phyloP scores from a whole-genome alignment of 2,329 filamentous ascomycete genomes.

The Penicillium palitans region DNA sequence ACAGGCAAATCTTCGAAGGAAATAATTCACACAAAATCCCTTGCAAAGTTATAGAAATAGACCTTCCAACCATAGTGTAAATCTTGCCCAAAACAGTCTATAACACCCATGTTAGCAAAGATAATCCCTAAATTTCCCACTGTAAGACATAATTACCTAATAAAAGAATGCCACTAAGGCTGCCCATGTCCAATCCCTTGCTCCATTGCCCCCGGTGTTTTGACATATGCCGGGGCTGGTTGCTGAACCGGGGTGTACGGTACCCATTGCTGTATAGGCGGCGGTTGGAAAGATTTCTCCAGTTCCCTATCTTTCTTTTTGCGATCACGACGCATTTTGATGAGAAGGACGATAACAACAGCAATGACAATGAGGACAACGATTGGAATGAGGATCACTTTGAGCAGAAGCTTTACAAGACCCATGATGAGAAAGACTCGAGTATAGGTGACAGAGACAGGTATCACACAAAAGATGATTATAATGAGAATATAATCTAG shows the following conservation, averaged over 20 bases:
- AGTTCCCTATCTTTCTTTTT: slow-evolving; percentile 15
- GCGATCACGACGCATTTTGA: slow-evolving; percentile 17
- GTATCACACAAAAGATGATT: not conserved
- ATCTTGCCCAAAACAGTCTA: not conserved
- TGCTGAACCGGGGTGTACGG: slow-evolving; percentile 17
- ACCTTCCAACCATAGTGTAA: not conserved
- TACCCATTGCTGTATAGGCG: slow-evolving; percentile 22
- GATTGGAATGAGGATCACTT: slow-evolving; percentile 25
- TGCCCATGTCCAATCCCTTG: slow-evolving; percentile 7
- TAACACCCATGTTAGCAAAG: not conserved
- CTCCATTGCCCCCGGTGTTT: slow-evolving; percentile 16
- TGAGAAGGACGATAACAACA: slow-evolving; percentile 4
- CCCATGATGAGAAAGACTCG: slow-evolving; percentile 15
- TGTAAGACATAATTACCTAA: not conserved
- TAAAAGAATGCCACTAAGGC: not conserved
- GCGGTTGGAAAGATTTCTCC: slow-evolving; percentile 16
- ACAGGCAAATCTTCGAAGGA: not conserved
- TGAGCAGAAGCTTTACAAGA: slow-evolving; percentile 22
- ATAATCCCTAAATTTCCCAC: not conserved
- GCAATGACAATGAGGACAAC: slow-evolving; percentile 15
- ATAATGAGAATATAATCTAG: not conserved
- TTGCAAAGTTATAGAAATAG: not conserved
- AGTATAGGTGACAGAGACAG: not conserved
- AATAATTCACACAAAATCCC: not conserved
- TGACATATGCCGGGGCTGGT: slow-evolving; percentile 14